These are phyloP conservation scores for Phlebopus sp. DNA, from an alignment of 1,284 basidiomycete genomes.

Conservation along the genomic window DNA sequence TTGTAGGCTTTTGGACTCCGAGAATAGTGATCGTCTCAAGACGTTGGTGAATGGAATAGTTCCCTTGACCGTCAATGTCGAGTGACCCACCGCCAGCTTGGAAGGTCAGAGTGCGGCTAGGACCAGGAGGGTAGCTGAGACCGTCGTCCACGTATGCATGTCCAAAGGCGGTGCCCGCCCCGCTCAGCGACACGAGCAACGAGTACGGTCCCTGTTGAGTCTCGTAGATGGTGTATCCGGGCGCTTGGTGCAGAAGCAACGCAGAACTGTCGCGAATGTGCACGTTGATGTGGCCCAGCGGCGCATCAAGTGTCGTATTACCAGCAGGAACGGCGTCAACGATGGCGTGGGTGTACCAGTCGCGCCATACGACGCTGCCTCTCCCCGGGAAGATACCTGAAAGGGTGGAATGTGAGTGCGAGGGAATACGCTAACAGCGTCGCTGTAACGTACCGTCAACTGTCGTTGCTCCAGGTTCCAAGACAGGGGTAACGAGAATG, in stretches of 20 bases:
- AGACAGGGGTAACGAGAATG: slow-evolving; percentile 68
- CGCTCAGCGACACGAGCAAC: slow-evolving; percentile 42
- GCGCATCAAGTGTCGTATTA: slow-evolving; percentile 42
- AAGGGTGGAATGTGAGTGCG: neutral
- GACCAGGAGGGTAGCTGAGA: slow-evolving; percentile 44
- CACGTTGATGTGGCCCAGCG: slow-evolving; percentile 63
- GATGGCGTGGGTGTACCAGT: slow-evolving; percentile 66
- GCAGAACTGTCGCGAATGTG: slow-evolving; percentile 49
- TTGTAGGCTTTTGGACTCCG: slow-evolving; percentile 37
- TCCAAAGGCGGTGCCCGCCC: slow-evolving; percentile 39
- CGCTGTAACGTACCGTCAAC: slow-evolving; percentile 32
- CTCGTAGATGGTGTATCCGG: slow-evolving; percentile 45
- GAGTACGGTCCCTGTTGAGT: slow-evolving; percentile 41
- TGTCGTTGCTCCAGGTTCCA: slow-evolving; percentile 50
- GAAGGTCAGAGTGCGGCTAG: slow-evolving; percentile 45
- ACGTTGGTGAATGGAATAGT: slow-evolving; percentile 40
- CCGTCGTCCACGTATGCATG: slow-evolving; percentile 53
- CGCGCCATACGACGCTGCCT: slow-evolving; percentile 58
- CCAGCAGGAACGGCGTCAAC: slow-evolving; percentile 34
- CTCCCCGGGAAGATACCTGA: slow-evolving; percentile 57
- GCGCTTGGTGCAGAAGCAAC: slow-evolving; percentile 41
- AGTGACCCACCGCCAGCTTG: slow-evolving; percentile 32
- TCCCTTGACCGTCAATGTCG: slow-evolving; percentile 35
- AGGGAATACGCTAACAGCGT: neutral
- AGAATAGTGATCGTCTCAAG: slow-evolving; percentile 45